Conservation (phyloP, 257 asterid genomes). For the Jaltomata sinuosa region DNA sequence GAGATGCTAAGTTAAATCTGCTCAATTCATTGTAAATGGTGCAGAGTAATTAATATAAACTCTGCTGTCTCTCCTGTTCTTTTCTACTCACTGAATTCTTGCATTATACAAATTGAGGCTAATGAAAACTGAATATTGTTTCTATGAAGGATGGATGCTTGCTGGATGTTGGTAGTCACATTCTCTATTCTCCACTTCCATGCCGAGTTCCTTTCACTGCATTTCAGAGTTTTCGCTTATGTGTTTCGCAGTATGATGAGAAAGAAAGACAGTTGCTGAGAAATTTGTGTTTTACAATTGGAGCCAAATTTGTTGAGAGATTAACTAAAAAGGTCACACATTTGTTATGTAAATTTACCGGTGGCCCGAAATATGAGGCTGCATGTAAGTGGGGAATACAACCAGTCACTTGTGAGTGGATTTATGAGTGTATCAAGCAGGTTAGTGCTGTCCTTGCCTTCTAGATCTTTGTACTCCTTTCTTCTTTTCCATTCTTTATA, state of each 20-base stretch:
- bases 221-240: constrained; percentile 57
- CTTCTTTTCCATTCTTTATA: constrained; percentile 3
- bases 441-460: constrained; percentile 22
- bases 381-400: constrained; percentile 77
- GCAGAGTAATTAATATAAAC: neutral
- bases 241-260: constrained; percentile 71
- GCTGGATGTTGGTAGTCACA: constrained; percentile 78
- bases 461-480: constrained; percentile 6
- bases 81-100: neutral
- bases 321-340: constrained; percentile 71
- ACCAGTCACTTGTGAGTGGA: constrained; percentile 76
- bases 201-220: constrained; percentile 81
- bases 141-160: constrained; percentile 62
- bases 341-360: constrained; percentile 63
- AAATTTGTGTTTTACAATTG: constrained; percentile 79
- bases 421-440: constrained; percentile 74
- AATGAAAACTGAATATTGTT: constrained; percentile 15
- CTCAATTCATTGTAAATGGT: neutral
- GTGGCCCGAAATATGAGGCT: constrained; percentile 76
- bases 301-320: constrained; percentile 54
- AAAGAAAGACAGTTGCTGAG: constrained; percentile 66
- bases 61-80: neutral
- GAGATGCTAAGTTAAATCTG: neutral
- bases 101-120: constrained; percentile 5
- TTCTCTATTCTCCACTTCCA: constrained; percentile 85